phyloP scores from a whole-genome alignment of 176 grass and related monocot genomes.

The Aechmea fasciata region DNA sequence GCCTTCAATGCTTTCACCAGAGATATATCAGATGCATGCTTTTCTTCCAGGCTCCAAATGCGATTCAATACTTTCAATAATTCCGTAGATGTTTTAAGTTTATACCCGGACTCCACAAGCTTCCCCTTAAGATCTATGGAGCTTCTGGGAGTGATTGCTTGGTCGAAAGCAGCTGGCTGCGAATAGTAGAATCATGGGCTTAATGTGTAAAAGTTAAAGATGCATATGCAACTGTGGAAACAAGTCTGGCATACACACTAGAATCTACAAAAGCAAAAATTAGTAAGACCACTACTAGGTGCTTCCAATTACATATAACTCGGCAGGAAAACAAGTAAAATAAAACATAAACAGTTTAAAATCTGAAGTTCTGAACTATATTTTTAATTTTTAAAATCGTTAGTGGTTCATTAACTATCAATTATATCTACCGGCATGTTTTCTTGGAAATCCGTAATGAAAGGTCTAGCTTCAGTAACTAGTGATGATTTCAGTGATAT shows the following conservation, averaged over 20 bases:
- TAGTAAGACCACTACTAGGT: too few relatives aligned
- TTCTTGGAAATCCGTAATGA: too few relatives aligned
- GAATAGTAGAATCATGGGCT: conserved; percentile 12
- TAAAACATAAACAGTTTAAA: not conserved
- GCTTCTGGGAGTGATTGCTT: conserved; percentile 42
- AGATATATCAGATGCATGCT: conserved; percentile 60
- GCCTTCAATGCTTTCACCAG: conserved; percentile 57
- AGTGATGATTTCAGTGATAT: too few relatives aligned
- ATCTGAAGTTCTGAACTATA: too few relatives aligned
- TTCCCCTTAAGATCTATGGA: conserved; percentile 54
- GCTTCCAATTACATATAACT: too few relatives aligned
- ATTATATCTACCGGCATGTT: too few relatives aligned
- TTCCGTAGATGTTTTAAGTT: conserved; percentile 83
- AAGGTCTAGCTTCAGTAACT: too few relatives aligned
- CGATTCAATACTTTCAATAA: conserved; percentile 94
- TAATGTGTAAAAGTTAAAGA: not conserved
- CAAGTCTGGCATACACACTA: not conserved
- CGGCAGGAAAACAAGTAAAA: too few relatives aligned
- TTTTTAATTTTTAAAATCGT: too few relatives aligned
- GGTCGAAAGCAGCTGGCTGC: conserved; percentile 61
- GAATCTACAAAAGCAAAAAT: not conserved
- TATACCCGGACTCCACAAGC: conserved; percentile 46
- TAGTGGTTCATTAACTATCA: too few relatives aligned
- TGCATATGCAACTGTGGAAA: not conserved
- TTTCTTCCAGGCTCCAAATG: conserved; percentile 97